phyloP scores from a whole-genome alignment of 75 land plant species.

The Isoetes taiwanensis region DNA sequence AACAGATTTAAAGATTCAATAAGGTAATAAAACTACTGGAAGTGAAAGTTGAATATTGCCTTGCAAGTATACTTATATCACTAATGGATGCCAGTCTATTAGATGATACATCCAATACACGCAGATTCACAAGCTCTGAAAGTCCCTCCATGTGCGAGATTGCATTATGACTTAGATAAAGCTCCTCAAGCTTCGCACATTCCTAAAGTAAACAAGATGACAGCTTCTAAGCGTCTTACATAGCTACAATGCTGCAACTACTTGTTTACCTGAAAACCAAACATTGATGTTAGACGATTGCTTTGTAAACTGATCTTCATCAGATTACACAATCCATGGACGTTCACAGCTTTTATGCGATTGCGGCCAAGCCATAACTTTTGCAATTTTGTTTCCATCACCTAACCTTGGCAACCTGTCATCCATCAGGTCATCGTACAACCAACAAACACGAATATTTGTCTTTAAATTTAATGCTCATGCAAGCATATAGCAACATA shows the following conservation, averaged over 20 bases:
- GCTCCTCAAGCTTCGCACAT: slow-evolving; percentile 73
- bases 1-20: background rate
- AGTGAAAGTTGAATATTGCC: slow-evolving; percentile 17
- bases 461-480: no score
- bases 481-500: no score
- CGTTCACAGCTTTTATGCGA: slow-evolving; percentile 57
- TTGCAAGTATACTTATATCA: slow-evolving; percentile 51
- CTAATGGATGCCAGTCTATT: slow-evolving; percentile 56
- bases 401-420: no score
- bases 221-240: background rate
- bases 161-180: slow-evolving; percentile 92
- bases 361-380: slow-evolving; percentile 93
- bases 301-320: slow-evolving; percentile 84
- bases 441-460: no score
- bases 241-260: background rate
- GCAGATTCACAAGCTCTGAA: slow-evolving; percentile 64
- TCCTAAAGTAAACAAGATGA: slow-evolving; percentile 29
- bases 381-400: slow-evolving; percentile 65
- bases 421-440: no score
- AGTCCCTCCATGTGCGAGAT: slow-evolving; percentile 86
- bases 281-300: slow-evolving; percentile 84
- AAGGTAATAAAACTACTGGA: background rate
- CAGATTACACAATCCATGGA: slow-evolving; percentile 76
- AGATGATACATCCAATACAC: slow-evolving; percentile 73
- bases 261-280: slow-evolving; percentile 62